Evolutionary conservation across 75 land plant genomes (phyloP), one percentile per base, ranked within the genome.

Genomic region (Pinus tabuliformis): DNA sequence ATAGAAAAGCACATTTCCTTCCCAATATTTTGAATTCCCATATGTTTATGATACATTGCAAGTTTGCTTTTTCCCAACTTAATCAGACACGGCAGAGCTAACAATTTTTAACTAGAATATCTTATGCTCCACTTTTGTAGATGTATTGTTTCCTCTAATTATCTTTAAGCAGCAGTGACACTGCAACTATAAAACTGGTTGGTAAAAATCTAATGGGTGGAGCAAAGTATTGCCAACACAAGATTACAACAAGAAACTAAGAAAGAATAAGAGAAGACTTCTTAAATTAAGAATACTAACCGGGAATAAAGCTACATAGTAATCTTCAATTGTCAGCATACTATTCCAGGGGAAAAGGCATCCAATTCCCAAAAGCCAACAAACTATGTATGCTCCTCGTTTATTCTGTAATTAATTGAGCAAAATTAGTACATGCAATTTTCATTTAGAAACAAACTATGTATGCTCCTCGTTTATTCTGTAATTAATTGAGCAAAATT

Each of bases 341-440:
- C 97, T 92, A 75, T 92, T 96, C 99, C 99, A 96, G 5, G 93
- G 52, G 58, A 96, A 78, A 49, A 96, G 93, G 54, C 82, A 89
- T 20, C 99, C 99, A 65, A 78, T 66, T 58, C 99, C 99, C 20
- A 96, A 83, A 73, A 96, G 22, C 95, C 97, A 96, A 77, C 95
- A 96, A 4, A 91, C 83, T n/a, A 83, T 28, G 54, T 90, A 83
- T 1, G 89, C 99, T 7, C 13, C 52, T 57, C 20, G 65, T 59
- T 78, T 88, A 18, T 96, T 94, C 94, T 93, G 91, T 71, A 6
- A 73, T 36, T 42, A 15, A 33, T 33, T 33, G 33, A 33, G 33
- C 33, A 33, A 33, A 33, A 33, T 33, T 33, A 33, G 33, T 33
- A 33, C 33, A 33, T 33, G 33, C 33, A 33, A 33, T 30, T 30